A percentile compares a stretch with the other conserved stretches of the same genome.
Evolutionary conservation across 2,329 filamentous ascomycete species (phyloP).

Genomic region (Colletotrichum acutatum): DNA sequence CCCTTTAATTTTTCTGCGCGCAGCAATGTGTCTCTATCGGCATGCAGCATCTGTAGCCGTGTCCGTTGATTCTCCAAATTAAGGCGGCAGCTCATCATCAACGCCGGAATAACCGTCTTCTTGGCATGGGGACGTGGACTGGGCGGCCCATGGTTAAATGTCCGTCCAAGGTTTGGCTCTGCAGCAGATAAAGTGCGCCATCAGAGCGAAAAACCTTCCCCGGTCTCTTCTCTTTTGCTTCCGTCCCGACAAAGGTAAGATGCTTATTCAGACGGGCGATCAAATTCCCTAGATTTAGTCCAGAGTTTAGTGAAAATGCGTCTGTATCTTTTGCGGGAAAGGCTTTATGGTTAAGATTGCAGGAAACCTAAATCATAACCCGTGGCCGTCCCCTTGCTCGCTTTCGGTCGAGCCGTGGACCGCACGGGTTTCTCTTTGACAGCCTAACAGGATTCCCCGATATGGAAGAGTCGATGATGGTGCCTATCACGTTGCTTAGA

Average conservation of each 20-base stretch:
- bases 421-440: not conserved
- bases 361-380: not conserved
- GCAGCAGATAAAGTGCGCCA: constrained; percentile 15
- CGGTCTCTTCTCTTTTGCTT: not conserved
- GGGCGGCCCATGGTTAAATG: not conserved
- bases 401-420: not conserved
- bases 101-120: not conserved
- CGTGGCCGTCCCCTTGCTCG: not conserved
- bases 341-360: constrained; percentile 25
- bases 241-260: constrained; percentile 18
- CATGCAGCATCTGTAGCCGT: too few species aligned
- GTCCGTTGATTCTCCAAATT: not conserved
- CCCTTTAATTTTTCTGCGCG: not conserved
- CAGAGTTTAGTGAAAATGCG: not conserved
- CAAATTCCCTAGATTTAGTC: not conserved
- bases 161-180: constrained; percentile 4
- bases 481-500: not conserved
- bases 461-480: not conserved
- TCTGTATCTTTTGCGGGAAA: not conserved
- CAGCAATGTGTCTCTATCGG: not conserved
- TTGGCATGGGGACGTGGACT: not conserved
- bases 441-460: constrained; percentile 7
- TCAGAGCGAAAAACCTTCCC: not conserved
- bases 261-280: constrained; percentile 25
- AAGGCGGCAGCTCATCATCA: not conserved